Evolutionary conservation across 495 filamentous ascomycete genomes (phyloP).

Genomic region (Wilcoxina mikolae): DNA sequence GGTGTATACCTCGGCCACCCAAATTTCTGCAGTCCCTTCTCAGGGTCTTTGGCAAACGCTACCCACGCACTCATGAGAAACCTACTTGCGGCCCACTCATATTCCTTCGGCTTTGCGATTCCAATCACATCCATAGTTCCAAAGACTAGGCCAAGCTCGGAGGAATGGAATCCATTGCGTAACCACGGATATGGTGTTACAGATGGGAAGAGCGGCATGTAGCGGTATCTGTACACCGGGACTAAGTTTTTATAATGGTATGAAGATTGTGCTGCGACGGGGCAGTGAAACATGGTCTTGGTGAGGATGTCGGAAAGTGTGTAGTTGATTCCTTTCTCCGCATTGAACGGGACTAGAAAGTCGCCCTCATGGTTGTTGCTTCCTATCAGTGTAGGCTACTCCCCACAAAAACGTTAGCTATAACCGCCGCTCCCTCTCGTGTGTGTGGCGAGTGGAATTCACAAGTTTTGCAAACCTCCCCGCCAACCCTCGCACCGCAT

Average conservation of each 20-base stretch:
- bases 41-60: slow-evolving; percentile 7
- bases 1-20: background rate
- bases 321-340: background rate
- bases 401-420: slow-evolving; percentile 2
- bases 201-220: background rate
- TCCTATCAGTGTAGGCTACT: slow-evolving; percentile 3
- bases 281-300: background rate
- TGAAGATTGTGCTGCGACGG: background rate
- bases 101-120: background rate
- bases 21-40: background rate
- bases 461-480: slow-evolving; percentile 9
- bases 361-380: slow-evolving; percentile 3
- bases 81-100: background rate
- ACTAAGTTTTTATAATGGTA: background rate
- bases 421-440: background rate
- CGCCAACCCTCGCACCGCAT: background rate
- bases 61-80: slow-evolving; percentile 4
- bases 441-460: slow-evolving; percentile 18
- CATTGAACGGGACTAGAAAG: background rate
- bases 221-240: slow-evolving; percentile 4
- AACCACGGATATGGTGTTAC: background rate
- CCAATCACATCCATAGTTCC: slow-evolving; percentile 4
- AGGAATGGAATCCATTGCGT: background rate
- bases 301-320: background rate
- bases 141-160: background rate